These are phyloP conservation scores for Alternaria panax DNA, from an alignment of 2,329 filamentous ascomycete genomes.

Conservation along the genomic window DNA sequence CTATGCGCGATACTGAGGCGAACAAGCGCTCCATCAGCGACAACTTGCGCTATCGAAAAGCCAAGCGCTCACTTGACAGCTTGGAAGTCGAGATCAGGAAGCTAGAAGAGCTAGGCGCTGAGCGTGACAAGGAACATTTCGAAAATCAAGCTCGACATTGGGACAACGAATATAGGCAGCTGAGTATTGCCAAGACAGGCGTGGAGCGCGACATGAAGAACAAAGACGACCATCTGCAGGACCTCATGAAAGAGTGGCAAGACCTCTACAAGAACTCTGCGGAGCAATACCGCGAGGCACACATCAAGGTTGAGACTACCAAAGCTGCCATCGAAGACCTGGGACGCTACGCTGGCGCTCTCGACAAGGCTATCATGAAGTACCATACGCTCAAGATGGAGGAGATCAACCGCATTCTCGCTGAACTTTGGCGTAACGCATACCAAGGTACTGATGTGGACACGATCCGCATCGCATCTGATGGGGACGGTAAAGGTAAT, in stretches of 20 bases:
- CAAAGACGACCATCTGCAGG: slow-evolving; percentile 80
- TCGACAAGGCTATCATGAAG: slow-evolving; percentile 97
- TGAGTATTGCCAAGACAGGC: slow-evolving; percentile 75
- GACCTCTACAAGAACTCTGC: slow-evolving; percentile 86
- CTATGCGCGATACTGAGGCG: slow-evolving; percentile 79
- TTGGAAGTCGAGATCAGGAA: slow-evolving; percentile 75
- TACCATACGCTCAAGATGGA: slow-evolving; percentile 98
- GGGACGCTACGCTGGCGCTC: slow-evolving; percentile 78
- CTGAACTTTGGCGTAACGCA: slow-evolving; percentile 95
- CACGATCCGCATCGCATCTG: slow-evolving; percentile 92
- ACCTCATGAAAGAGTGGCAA: slow-evolving; percentile 80
- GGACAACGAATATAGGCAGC: slow-evolving; percentile 71
- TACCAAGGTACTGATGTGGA: slow-evolving; percentile 98
- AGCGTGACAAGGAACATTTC: slow-evolving; percentile 80
- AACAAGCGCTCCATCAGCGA: slow-evolving; percentile 88
- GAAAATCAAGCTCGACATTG: slow-evolving; percentile 71
- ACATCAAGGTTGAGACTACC: slow-evolving; percentile 89
- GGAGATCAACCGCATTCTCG: slow-evolving; percentile 93
- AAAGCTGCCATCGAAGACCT: slow-evolving; percentile 93
- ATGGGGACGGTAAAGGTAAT: slow-evolving; percentile 79
- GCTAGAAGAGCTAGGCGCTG: slow-evolving; percentile 79
- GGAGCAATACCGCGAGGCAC: slow-evolving; percentile 80
- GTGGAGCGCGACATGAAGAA: slow-evolving; percentile 81
- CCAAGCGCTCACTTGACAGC: slow-evolving; percentile 70
- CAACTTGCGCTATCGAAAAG: slow-evolving; percentile 85